A percentile compares a stretch with the other conserved stretches of the same genome.
phyloP scores from a whole-genome alignment of 495 filamentous ascomycete genomes.

The Penicillium taxi region DNA sequence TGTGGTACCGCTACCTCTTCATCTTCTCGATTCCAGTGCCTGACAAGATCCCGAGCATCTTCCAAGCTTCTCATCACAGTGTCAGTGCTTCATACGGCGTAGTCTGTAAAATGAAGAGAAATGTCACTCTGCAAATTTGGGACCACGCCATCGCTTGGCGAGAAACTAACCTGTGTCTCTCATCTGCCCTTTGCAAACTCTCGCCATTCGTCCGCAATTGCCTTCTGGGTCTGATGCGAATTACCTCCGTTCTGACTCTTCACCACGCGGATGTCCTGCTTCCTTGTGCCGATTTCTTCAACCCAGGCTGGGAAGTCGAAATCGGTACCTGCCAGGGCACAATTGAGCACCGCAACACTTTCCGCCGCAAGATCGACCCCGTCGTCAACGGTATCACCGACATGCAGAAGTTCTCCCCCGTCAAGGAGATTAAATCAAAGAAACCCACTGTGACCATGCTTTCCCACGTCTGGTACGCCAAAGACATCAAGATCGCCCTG shows the following conservation, averaged over 20 bases:
- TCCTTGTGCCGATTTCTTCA: conserved; percentile 60
- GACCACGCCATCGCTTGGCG: conserved; percentile 61
- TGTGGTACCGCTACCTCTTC: conserved; percentile 61
- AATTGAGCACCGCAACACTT: conserved; percentile 51
- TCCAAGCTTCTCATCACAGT: conserved; percentile 61
- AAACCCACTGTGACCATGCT: conserved; percentile 58
- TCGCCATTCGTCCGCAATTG: conserved; percentile 50
- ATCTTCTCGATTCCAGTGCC: conserved; percentile 62
- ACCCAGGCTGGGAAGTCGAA: conserved; percentile 60
- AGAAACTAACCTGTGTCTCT: conserved; percentile 54
- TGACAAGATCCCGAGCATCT: conserved; percentile 54
- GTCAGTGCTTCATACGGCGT: conserved; percentile 57
- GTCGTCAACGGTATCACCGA: conserved; percentile 62
- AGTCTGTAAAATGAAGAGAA: conserved; percentile 56
- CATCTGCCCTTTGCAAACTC: conserved; percentile 51
- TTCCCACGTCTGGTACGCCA: conserved; percentile 57
- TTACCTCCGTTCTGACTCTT: conserved; percentile 52
- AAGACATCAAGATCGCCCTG: conserved; percentile 57
- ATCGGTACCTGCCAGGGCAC: conserved; percentile 53
- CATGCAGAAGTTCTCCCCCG: conserved; percentile 55
- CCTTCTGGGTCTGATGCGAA: conserved; percentile 48
- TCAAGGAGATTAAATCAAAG: conserved; percentile 48
- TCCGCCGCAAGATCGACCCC: conserved; percentile 56
- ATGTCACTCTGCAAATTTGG: conserved; percentile 57
- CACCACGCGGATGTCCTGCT: conserved; percentile 59